phyloP scores from a whole-genome alignment of 2,329 filamentous ascomycete genomes.

The Dactylellina haptotyla region DNA sequence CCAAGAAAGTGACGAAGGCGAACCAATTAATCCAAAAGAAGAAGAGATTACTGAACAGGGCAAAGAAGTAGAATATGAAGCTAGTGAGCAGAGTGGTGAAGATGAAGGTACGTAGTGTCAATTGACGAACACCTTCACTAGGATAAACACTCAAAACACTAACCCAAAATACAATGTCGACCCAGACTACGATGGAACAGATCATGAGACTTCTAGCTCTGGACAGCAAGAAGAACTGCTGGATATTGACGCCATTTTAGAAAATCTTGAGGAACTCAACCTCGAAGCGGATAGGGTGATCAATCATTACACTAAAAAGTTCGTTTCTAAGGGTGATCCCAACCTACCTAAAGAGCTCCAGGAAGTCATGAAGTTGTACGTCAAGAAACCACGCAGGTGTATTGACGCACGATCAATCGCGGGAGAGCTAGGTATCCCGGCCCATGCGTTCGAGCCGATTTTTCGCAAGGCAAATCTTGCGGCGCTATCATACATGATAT shows the following conservation, averaged over 20 bases:
- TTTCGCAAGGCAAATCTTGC: constrained; percentile 44
- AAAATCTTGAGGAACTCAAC: too few species aligned
- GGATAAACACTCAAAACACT: too few species aligned
- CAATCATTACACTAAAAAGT: too few species aligned
- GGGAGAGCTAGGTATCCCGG: background rate
- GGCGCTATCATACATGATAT: background rate
- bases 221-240: too few species aligned
- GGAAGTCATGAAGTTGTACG: constrained; percentile 1
- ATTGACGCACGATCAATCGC: constrained; percentile 11
- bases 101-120: background rate
- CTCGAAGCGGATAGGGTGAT: too few species aligned
- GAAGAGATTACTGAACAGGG: background rate
- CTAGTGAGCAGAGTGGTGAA: background rate
- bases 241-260: too few species aligned
- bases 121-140: too few species aligned
- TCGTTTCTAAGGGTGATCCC: background rate
- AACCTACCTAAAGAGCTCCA: background rate
- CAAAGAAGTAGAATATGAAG: background rate
- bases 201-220: too few species aligned
- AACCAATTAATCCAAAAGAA: too few species aligned
- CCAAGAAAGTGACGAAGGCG: background rate
- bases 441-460: constrained; percentile 4
- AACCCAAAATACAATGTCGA: too few species aligned
- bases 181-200: too few species aligned
- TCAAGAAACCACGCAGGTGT: background rate